Evolutionary conservation across 495 filamentous ascomycete genomes (phyloP).

Genomic region (Elasticomyces elasticus): DNA sequence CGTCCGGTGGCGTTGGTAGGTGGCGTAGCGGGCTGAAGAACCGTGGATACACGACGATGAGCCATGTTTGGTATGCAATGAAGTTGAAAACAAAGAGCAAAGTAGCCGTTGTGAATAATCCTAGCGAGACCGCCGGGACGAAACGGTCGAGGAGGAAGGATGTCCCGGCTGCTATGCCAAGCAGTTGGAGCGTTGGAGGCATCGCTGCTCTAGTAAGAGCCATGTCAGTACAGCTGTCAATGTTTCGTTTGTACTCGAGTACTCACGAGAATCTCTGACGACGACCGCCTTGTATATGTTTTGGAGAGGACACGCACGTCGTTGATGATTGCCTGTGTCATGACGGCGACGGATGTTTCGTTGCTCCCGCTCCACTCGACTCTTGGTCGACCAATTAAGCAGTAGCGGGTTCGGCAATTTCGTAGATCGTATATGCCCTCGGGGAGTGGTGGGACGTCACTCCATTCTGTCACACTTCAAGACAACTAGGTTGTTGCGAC

Average conservation of each 20-base stretch:
- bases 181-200: slow-evolving; percentile 2
- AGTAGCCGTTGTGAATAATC: neutral
- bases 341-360: no score
- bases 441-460: no score
- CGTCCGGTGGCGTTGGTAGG: slow-evolving; percentile 31
- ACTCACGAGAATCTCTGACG: neutral
- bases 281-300: neutral
- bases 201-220: slow-evolving; percentile 1
- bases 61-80: slow-evolving; percentile 18
- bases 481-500: no score
- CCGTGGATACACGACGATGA: slow-evolving; percentile 48
- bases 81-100: slow-evolving; percentile 15
- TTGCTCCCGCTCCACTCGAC: no score
- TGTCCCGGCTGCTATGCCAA: slow-evolving; percentile 7
- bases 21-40: slow-evolving; percentile 52
- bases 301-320: no score
- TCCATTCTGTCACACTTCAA: no score
- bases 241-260: neutral
- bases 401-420: no score
- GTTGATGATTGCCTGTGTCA: no score
- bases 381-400: no score
- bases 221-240: neutral
- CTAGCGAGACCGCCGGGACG: slow-evolving; percentile 5
- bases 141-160: slow-evolving; percentile 14
- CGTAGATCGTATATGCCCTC: no score